Evolutionary conservation across 306 rosid species (phyloP), one percentile per base, ranked within the genome.

Genomic region (Prunus padus): DNA sequence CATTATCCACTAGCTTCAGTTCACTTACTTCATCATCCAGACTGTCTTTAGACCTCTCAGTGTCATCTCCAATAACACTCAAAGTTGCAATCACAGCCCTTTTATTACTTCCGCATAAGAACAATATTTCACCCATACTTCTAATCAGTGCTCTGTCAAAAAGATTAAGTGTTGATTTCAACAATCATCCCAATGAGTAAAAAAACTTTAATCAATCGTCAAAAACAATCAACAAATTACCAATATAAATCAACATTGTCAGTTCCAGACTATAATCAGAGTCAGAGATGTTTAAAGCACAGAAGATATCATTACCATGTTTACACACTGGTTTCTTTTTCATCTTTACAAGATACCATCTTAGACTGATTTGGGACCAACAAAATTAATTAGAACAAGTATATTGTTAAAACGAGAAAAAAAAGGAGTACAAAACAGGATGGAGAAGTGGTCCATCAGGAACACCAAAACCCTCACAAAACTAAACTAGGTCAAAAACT

Each of bases 61-160:
- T 26, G 42, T 78, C 78, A 72, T 78, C 82, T 73, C 76, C 88
- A 8, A 84, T 65, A 75, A 87, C 82, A 84, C 82, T 81, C 86
- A 95, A 80, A 74, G 96, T 90, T 42, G 93, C 96, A 89, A 95
- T 80, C 68, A 85, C 92, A 54, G 87, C 96, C 76, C 83, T 88
- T 86, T 72, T 86, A 79, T 84, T 86, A 73, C 67, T 82, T 85
- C 98, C 98, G 74, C 96, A 95, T 30, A 80, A 83, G 84, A 90
- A 95, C 82, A 95, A 85, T 81, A 95, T 92, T 86, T 95, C 97
- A 28, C 82, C 82, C 96, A 94, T 92, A 72, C 98, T 94, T 86
- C 89, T 86, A 73, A 94, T 82, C 68, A 91, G 88, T 57, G 96
- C 96, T 70, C 98, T 93, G 91, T 74, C 76, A 69, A 67, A 78